Conservation (phyloP, 805 yeast genomes). For the Lipomyces chichibuensis region DNA sequence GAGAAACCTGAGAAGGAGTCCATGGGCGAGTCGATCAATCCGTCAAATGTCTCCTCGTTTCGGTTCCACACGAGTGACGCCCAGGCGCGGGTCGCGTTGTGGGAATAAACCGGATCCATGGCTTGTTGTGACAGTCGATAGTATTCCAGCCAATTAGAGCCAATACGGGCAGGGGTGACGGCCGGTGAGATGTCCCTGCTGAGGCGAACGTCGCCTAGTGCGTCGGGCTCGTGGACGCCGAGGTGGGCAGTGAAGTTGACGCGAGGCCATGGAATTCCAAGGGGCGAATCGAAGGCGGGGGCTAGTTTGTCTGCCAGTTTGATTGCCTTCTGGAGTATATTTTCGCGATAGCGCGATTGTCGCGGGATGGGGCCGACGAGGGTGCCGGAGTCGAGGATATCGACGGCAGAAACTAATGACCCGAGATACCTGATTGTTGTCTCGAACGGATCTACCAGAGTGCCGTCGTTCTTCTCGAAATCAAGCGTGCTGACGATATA, state of each 20-base stretch:
- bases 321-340: slow-evolving; percentile 43
- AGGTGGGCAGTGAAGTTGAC: slow-evolving; percentile 17
- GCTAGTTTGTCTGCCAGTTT: slow-evolving; percentile 49
- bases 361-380: slow-evolving; percentile 28
- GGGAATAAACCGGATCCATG: slow-evolving; percentile 47
- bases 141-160: slow-evolving; percentile 46
- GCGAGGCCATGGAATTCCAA: slow-evolving; percentile 48
- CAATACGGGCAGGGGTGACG: slow-evolving; percentile 24
- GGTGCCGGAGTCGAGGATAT: slow-evolving; percentile 44
- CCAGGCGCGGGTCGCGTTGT: slow-evolving; percentile 33
- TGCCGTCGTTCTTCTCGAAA: slow-evolving; percentile 45
- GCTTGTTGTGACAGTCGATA: slow-evolving; percentile 50
- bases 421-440: slow-evolving; percentile 51
- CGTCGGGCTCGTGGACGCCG: slow-evolving; percentile 20
- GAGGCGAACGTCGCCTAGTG: not conserved
- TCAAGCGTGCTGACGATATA: slow-evolving; percentile 43
- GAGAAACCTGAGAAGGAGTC: slow-evolving; percentile 28
- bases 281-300: slow-evolving; percentile 55
- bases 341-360: slow-evolving; percentile 15
- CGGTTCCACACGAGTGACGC: slow-evolving; percentile 22
- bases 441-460: slow-evolving; percentile 47
- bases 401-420: slow-evolving; percentile 52
- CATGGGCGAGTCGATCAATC: slow-evolving; percentile 31
- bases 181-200: slow-evolving; percentile 11
- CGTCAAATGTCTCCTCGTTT: slow-evolving; percentile 28